Evolutionary conservation across 306 rosid genomes (phyloP).

Genomic region (Mimosa pudica): DNA sequence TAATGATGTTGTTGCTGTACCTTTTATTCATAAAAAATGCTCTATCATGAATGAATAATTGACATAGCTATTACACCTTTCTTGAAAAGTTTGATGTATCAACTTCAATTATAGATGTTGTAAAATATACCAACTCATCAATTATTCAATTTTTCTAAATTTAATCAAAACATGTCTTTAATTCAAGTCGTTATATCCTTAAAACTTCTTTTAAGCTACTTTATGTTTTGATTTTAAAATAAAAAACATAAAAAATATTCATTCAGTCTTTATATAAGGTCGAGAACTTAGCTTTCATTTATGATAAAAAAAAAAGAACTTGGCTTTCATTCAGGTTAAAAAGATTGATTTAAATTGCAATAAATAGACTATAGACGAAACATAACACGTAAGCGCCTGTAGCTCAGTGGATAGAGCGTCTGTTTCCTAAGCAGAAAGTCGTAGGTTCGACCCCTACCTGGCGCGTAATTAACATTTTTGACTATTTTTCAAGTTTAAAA

Average conservation of each 20-base stretch:
- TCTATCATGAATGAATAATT: background rate
- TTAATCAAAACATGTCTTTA: background rate
- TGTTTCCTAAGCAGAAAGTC: conserved; percentile 81
- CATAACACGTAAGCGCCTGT: conserved; percentile 39
- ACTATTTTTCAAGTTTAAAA: background rate
- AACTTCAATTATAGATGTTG: conserved; percentile 13
- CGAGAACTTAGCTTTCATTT: no score
- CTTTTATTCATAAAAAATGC: conserved; percentile 1
- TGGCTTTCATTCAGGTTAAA: no score
- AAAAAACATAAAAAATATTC: background rate
- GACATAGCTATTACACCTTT: background rate
- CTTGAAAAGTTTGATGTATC: background rate
- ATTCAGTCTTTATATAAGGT: background rate
- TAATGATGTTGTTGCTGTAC: background rate
- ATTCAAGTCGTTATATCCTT: background rate
- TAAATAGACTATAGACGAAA: no score
- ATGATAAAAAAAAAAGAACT: no score
- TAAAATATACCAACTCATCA: background rate
- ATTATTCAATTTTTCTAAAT: background rate
- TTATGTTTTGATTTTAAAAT: background rate
- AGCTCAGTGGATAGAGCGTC: conserved; percentile 82
- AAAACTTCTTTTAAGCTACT: background rate
- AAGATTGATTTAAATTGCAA: no score
- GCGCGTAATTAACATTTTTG: conserved; percentile 22
- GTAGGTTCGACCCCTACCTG: conserved; percentile 65